Base-by-base conservation (phyloP, 164 flowering plant species). In the Stephania cephalantha region DNA sequence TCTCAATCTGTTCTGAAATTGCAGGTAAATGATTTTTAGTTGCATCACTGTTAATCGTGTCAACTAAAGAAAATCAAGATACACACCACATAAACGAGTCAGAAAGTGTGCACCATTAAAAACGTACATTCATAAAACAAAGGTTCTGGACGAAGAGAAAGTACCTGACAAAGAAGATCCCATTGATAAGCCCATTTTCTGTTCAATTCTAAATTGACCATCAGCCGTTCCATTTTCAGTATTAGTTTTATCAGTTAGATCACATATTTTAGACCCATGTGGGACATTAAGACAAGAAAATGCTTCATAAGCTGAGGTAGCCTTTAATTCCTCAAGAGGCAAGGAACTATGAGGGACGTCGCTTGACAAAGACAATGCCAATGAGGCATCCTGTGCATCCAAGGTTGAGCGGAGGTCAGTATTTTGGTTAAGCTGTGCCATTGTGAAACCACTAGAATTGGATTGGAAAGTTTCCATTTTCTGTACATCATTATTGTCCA, bases 131-230 rank as follows among this genome's bases (percentile, higher is more conserved):
- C 48, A 7, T 65, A n/a, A 30, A 7, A 71, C n/a, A 70, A 61
- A 70, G 44, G 7, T 46, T 9, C 46, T 10, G 31, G 44, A 76
- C 52, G 17, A 6, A 15, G 13, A 70, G 17, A 17, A 44, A 69
- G 31, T 44, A 87, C 90, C 89, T 73, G 82, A 77, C 63, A 76
- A 45, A 75, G 78, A 83, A 44, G 83, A 79, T 71, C 83, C 78
- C 71, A 77, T 61, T 46, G 85, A 79, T 69, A 85, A 79, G 71
- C 82, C 87, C 71, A 80, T 85, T 73, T 84, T 80, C 82, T 82
- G 86, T 74, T 83, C 83, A 15, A 83, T 61, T 69, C 61, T 77
- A 72, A 86, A 70, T 66, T 74, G 82, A 76, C 63, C 73, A 72
- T 80, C 85, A 83, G 76, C 73, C 22, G 48, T 69, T 64, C 73